These are phyloP conservation scores for Effrenium voratum DNA, from an alignment of 73 alveolate genomes.

Conservation along the genomic window DNA sequence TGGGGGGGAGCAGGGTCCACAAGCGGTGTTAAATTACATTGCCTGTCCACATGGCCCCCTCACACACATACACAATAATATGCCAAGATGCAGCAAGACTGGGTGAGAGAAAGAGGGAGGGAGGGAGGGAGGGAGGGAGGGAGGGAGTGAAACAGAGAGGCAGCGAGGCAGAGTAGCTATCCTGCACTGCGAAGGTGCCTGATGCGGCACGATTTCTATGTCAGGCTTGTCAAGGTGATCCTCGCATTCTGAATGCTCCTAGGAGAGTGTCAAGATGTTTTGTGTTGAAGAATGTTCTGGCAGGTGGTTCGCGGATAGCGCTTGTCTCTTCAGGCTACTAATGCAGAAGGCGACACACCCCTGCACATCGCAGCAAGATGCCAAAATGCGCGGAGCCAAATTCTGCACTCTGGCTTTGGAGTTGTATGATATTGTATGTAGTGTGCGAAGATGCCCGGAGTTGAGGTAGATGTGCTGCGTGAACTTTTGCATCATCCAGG, in stretches of 20 bases:
- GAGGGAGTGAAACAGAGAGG: not conserved
- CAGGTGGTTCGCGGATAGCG: no score
- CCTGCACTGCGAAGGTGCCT: constrained; percentile 36
- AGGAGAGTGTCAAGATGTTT: no score
- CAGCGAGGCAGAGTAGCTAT: not conserved
- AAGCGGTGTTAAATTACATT: no score
- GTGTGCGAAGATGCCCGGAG: not conserved
- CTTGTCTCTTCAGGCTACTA: constrained; percentile 10
- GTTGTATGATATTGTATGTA: not conserved
- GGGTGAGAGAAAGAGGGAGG: not conserved
- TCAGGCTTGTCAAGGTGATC: constrained; percentile 51
- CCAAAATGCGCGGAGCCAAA: not conserved
- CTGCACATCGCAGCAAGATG: constrained; percentile 75
- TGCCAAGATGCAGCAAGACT: not conserved
- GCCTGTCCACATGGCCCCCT: no score
- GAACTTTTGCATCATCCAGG: constrained; percentile 63
- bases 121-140: not conserved
- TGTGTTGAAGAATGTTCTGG: no score
- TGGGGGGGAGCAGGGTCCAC: not conserved
- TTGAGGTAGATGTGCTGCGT: constrained; percentile 61
- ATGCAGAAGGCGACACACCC: constrained; percentile 79
- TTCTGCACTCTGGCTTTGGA: not conserved
- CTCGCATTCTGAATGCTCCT: not conserved
- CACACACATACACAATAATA: no score
- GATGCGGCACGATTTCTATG: constrained; percentile 49